Conservation (phyloP, 129 eudicot genomes). For the Flaveria robusta region DNA sequence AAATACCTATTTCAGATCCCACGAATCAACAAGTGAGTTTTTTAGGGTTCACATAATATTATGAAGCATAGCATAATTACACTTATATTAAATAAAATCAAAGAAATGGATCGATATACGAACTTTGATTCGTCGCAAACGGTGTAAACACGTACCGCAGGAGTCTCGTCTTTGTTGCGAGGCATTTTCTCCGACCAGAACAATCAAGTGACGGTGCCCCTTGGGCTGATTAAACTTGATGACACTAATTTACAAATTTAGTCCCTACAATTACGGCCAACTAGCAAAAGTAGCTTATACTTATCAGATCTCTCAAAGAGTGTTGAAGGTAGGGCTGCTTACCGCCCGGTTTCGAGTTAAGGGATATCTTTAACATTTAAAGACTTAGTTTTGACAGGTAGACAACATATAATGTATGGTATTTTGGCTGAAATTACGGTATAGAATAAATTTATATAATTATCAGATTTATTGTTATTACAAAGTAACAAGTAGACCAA, state of each 20-base stretch:
- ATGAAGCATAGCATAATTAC: background rate
- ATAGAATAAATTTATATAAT: too few relatives aligned
- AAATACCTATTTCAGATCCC: constrained; percentile 32
- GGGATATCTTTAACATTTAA: too few relatives aligned
- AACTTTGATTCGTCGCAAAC: constrained; percentile 95
- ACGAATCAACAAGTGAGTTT: constrained; percentile 15
- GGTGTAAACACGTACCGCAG: constrained; percentile 87
- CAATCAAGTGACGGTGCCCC: background rate
- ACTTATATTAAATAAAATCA: background rate
- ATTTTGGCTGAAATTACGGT: too few relatives aligned
- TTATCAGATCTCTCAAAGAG: too few relatives aligned
- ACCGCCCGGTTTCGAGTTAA: too few relatives aligned
- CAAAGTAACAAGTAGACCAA: too few relatives aligned
- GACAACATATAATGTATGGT: too few relatives aligned
- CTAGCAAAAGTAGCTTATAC: background rate
- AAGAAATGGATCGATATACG: constrained; percentile 15
- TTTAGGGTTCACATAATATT: constrained; percentile 18
- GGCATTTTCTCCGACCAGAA: constrained; percentile 40
- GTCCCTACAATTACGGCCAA: background rate
- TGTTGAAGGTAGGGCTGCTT: too few relatives aligned
- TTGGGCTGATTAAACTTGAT: background rate
- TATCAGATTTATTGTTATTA: too few relatives aligned
- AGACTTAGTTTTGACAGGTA: too few relatives aligned
- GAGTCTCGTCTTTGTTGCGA: constrained; percentile 61
- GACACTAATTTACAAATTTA: background rate